Conservation (phyloP, 805 yeast genomes). For the Saccharomycopsis sp. region DNA sequence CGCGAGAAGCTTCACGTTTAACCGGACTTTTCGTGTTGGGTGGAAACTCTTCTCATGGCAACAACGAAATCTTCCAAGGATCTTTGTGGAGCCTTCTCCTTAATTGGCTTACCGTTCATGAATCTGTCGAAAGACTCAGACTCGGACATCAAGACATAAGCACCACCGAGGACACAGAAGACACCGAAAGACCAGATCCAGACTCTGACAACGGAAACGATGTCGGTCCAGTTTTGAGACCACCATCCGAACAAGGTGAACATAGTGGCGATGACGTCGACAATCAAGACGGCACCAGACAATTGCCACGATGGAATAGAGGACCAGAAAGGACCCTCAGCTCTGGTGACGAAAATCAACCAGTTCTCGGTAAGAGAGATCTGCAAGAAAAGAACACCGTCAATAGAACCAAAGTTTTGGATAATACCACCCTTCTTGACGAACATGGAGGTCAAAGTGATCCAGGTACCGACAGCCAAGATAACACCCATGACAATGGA, state of each 20-base stretch:
- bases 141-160: slow-evolving; percentile 86
- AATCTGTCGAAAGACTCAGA: slow-evolving; percentile 75
- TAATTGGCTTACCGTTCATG: slow-evolving; percentile 65
- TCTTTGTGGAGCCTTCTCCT: slow-evolving; percentile 55
- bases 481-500: slow-evolving; percentile 79
- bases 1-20: slow-evolving; percentile 28
- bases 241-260: slow-evolving; percentile 95
- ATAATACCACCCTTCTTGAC: slow-evolving; percentile 86
- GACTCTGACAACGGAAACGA: slow-evolving; percentile 88
- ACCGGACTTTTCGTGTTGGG: slow-evolving; percentile 79
- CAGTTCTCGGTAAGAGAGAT: slow-evolving; percentile 94
- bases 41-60: slow-evolving; percentile 84
- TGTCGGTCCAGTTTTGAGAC: slow-evolving; percentile 96
- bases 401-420: slow-evolving; percentile 92
- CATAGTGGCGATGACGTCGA: slow-evolving; percentile 87
- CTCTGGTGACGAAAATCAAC: slow-evolving; percentile 95
- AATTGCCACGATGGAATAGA: slow-evolving; percentile 95
- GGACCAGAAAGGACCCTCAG: slow-evolving; percentile 98
- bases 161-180: slow-evolving; percentile 95
- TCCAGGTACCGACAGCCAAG: slow-evolving; percentile 91
- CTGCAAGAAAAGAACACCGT: slow-evolving; percentile 90
- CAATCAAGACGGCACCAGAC: slow-evolving; percentile 86
- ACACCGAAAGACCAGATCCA: slow-evolving; percentile 96
- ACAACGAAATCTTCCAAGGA: slow-evolving; percentile 77
- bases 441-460: slow-evolving; percentile 90